These are phyloP conservation scores for Salix brachista DNA, from an alignment of 345 rosid genomes.

Conservation along the genomic window DNA sequence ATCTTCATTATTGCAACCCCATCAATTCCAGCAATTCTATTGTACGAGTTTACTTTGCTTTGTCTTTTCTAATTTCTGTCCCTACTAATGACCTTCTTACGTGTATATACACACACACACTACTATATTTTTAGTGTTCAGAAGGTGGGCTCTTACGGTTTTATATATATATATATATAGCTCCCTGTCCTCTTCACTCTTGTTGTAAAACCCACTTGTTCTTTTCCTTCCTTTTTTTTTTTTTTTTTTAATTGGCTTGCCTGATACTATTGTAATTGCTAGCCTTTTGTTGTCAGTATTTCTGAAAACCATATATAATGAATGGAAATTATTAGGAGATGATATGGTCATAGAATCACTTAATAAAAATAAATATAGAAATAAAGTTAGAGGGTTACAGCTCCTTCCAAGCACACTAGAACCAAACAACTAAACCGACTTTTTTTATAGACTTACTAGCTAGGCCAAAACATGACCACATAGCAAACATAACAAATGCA, in stretches of 20 bases:
- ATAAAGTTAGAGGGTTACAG: too few species aligned
- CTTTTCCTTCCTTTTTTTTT: too few species aligned
- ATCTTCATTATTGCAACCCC: background rate
- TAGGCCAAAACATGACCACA: background rate
- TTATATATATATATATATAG: too few species aligned
- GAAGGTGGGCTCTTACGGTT: background rate
- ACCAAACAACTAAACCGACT: too few species aligned
- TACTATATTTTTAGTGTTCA: background rate
- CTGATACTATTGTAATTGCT: too few species aligned
- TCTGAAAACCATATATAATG: too few species aligned
- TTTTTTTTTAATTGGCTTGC: too few species aligned
- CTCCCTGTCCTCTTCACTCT: too few species aligned
- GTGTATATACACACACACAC: background rate
- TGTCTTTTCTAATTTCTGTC: constrained; percentile 13
- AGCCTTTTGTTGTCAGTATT: too few species aligned
- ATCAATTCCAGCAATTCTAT: background rate
- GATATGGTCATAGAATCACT: too few species aligned
- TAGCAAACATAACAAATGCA: background rate
- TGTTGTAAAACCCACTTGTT: too few species aligned
- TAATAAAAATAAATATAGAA: too few species aligned
- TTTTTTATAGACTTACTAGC: background rate
- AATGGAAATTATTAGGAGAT: background rate
- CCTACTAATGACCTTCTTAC: background rate
- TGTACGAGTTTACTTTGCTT: background rate
- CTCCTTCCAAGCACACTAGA: background rate